Percentiles rank a stretch among this genome's conserved stretches.
phyloP scores from a whole-genome alignment of 2,329 filamentous ascomycete genomes.

The Fusarium duplospermum region DNA sequence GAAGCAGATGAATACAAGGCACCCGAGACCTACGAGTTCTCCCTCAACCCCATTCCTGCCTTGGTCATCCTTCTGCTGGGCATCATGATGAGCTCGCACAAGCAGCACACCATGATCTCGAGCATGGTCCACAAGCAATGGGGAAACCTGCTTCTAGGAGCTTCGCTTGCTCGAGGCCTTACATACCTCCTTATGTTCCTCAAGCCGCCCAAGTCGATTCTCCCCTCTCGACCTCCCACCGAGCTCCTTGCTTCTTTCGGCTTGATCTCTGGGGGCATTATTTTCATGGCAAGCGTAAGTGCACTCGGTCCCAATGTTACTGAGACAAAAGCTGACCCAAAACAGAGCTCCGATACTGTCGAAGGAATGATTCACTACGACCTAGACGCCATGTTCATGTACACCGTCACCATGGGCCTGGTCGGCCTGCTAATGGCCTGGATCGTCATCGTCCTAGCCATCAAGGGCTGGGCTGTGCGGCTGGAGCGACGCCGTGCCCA shows the following conservation, averaged over 20 bases:
- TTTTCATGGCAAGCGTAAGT: conserved; percentile 92
- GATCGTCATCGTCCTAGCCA: conserved; percentile 78
- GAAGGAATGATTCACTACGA: conserved; percentile 79
- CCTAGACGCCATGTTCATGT: conserved; percentile 92
- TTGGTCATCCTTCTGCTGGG: conserved; percentile 89
- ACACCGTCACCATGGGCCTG: conserved; percentile 87
- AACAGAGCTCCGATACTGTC: conserved; percentile 79
- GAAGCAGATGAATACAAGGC: conserved; percentile 62
- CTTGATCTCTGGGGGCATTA: conserved; percentile 84
- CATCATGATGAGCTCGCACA: conserved; percentile 95
- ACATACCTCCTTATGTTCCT: conserved; percentile 87
- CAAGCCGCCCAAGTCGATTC: conserved; percentile 80
- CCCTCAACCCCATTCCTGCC: conserved; percentile 89
- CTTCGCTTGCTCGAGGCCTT: conserved; percentile 79
- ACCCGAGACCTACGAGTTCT: conserved; percentile 77
- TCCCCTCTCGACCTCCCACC: conserved; percentile 87
- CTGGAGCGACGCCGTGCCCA: conserved; percentile 49
- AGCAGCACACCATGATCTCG: conserved; percentile 84
- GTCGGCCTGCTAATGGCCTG: conserved; percentile 88
- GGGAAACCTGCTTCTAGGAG: conserved; percentile 86
- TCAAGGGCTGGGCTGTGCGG: conserved; percentile 87
- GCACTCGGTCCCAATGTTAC: background rate
- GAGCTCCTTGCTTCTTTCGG: conserved; percentile 91
- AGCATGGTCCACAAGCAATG: conserved; percentile 95
- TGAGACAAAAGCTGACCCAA: conserved; percentile 35